phyloP scores from a whole-genome alignment of 305 asterid species.

The Salvia sclarea region DNA sequence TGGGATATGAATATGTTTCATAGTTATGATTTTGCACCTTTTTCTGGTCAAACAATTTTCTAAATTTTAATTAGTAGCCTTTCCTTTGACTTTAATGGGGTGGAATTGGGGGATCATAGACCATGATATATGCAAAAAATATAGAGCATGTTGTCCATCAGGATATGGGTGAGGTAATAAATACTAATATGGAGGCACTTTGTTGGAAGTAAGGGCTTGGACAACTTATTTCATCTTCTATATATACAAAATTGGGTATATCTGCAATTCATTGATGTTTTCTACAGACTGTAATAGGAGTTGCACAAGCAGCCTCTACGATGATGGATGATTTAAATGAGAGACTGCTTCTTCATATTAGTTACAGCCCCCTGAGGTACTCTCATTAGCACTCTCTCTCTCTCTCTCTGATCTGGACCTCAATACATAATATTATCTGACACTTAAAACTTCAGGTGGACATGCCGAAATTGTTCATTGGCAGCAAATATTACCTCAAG shows the following conservation, averaged over 20 bases:
- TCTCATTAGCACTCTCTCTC: conserved; percentile 8
- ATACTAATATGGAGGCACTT: conserved; percentile 20
- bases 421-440: conserved; percentile 22
- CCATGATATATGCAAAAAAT: conserved; percentile 3
- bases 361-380: conserved; percentile 93
- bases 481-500: conserved; percentile 68
- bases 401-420: not conserved
- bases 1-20: not conserved
- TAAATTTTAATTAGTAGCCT: not conserved
- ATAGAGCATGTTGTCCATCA: conserved; percentile 14
- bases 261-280: conserved; percentile 20
- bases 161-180: conserved; percentile 6
- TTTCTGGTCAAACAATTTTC: conserved; percentile 2
- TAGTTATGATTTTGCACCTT: not conserved
- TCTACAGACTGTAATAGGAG: conserved; percentile 76
- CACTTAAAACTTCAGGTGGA: conserved; percentile 62
- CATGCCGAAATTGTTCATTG: conserved; percentile 80
- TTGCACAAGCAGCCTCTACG: conserved; percentile 68
- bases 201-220: conserved; percentile 11
- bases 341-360: conserved; percentile 78
- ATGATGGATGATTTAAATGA: conserved; percentile 59
- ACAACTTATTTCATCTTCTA: conserved; percentile 14
- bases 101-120: conserved; percentile 11
- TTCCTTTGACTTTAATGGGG: conserved; percentile 12
- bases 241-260: conserved; percentile 1